Conservation (phyloP, 371 early-diverging fungal genomes). For the Circinella minor region DNA sequence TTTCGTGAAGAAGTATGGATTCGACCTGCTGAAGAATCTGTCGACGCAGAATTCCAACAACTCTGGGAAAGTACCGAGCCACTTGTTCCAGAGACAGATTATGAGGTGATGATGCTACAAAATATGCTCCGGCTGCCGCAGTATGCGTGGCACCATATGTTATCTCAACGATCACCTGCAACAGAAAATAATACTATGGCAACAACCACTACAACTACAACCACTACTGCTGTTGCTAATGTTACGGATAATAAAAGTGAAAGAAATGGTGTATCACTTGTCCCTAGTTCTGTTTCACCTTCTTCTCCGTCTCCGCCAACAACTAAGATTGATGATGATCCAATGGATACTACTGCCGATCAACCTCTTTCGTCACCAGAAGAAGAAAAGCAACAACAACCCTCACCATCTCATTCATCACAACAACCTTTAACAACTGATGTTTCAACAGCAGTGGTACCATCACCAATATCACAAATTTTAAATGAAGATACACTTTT, state of each 20-base stretch:
- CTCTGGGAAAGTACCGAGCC: slow-evolving; percentile 69
- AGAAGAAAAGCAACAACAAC: too few species aligned
- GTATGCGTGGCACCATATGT: slow-evolving; percentile 54
- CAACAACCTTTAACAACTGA: background rate
- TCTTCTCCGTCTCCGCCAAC: background rate
- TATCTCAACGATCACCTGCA: slow-evolving; percentile 21
- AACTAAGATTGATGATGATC: too few species aligned
- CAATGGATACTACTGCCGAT: background rate
- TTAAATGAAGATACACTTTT: too few species aligned
- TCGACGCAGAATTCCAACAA: slow-evolving; percentile 62
- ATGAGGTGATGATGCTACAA: slow-evolving; percentile 63
- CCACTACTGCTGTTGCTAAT: background rate
- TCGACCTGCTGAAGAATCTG: slow-evolving; percentile 62
- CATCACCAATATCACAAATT: background rate
- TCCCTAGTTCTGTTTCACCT: background rate
- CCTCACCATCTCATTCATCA: background rate
- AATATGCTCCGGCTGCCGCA: slow-evolving; percentile 58
- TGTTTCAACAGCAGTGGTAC: background rate
- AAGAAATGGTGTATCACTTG: too few species aligned
- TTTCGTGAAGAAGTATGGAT: slow-evolving; percentile 81
- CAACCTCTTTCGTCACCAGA: background rate
- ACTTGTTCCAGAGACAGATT: slow-evolving; percentile 64
- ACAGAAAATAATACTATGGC: background rate
- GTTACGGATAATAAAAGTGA: too few species aligned
- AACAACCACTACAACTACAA: background rate